Conservation (phyloP, 148 eudicot genomes). For the Silene conica region DNA sequence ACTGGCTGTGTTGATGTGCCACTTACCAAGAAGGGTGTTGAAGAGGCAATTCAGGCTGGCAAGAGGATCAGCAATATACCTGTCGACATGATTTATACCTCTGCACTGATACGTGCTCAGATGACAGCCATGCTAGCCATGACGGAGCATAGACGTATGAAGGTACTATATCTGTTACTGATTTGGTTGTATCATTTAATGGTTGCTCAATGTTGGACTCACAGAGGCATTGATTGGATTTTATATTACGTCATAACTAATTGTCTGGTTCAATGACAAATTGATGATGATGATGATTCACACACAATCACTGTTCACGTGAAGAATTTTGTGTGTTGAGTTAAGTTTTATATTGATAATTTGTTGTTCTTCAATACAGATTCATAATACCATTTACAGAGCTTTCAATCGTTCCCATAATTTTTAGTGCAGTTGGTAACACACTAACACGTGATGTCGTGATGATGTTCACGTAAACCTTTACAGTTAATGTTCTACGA, state of each 20-base stretch:
- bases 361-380: background rate
- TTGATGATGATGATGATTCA: background rate
- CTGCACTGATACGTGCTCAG: slow-evolving; percentile 91
- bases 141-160: slow-evolving; percentile 91
- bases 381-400: too few species aligned
- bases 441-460: too few species aligned
- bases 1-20: slow-evolving; percentile 99
- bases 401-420: background rate
- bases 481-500: background rate
- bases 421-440: too few species aligned
- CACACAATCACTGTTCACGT: background rate
- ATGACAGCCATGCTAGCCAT: slow-evolving; percentile 99
- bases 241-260: background rate
- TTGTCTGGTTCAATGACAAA: background rate
- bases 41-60: slow-evolving; percentile 97
- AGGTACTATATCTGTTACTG: slow-evolving; percentile 40
- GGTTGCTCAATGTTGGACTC: background rate
- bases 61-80: slow-evolving; percentile 95
- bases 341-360: background rate
- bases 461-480: background rate
- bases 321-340: background rate
- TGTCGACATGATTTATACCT: slow-evolving; percentile 79
- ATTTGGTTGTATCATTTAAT: slow-evolving; percentile 1
- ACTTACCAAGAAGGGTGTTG: slow-evolving; percentile 78
- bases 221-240: too few species aligned